These are phyloP conservation scores for Dictyostelium intermedium DNA, from an alignment of 78 protist genomes.

Conservation along the genomic window DNA sequence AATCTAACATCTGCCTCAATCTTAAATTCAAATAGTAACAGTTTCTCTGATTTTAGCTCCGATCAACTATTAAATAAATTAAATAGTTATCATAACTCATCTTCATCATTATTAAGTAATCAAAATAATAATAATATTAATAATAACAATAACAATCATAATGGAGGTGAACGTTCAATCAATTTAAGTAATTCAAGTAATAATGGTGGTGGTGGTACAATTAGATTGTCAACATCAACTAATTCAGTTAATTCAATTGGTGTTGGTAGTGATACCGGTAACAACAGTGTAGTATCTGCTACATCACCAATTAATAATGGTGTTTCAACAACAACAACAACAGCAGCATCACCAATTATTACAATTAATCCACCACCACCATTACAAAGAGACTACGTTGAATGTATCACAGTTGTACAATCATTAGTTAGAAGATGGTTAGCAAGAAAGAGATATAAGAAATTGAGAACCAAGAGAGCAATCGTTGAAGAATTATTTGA, in stretches of 20 bases:
- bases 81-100: background rate
- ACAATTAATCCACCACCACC: background rate
- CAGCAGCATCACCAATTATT: background rate
- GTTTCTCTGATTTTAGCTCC: background rate
- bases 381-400: background rate
- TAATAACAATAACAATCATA: background rate
- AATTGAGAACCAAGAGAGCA: slow-evolving; percentile 61
- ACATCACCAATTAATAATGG: background rate
- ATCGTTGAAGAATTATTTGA: slow-evolving; percentile 64
- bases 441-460: slow-evolving; percentile 27
- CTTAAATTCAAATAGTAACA: background rate
- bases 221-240: background rate
- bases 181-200: background rate
- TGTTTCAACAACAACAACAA: background rate
- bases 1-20: background rate
- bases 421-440: slow-evolving; percentile 39
- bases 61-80: slow-evolving; percentile 5
- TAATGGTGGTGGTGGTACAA: background rate
- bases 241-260: background rate
- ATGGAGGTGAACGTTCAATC: background rate
- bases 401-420: slow-evolving; percentile 30
- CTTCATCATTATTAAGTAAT: background rate
- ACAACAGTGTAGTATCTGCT: background rate
- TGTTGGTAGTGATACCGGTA: background rate
- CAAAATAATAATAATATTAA: background rate